phyloP scores from a whole-genome alignment of 1,139 yeast species.

The Trichomonascaceae sp. region DNA sequence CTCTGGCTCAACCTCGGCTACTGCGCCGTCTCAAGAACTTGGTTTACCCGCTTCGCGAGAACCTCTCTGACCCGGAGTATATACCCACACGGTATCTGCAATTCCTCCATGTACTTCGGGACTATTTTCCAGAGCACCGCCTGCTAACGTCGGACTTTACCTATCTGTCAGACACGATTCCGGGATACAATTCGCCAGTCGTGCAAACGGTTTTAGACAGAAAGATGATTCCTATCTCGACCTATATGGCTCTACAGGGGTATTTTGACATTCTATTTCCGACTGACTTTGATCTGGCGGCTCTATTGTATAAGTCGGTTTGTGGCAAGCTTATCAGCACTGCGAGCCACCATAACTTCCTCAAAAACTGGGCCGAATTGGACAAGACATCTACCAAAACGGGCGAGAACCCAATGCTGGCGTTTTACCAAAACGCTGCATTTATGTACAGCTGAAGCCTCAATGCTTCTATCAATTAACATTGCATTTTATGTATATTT shows the following conservation, averaged over 20 bases:
- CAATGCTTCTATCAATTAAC: no score
- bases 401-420: constrained; percentile 84
- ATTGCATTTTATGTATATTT: no score
- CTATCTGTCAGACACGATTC: constrained; percentile 43
- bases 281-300: constrained; percentile 56
- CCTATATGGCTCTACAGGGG: constrained; percentile 76
- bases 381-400: constrained; percentile 55
- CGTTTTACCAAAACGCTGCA: constrained; percentile 65
- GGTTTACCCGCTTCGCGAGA: constrained; percentile 49
- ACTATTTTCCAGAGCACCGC: constrained; percentile 64
- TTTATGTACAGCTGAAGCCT: constrained; percentile 48
- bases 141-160: constrained; percentile 65
- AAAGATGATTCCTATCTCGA: constrained; percentile 53
- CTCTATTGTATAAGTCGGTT: constrained; percentile 49
- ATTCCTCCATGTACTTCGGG: constrained; percentile 49
- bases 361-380: constrained; percentile 59
- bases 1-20: constrained; percentile 24
- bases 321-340: constrained; percentile 49
- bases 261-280: constrained; percentile 81
- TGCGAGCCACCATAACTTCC: constrained; percentile 49
- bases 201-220: constrained; percentile 68
- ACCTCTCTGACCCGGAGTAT: constrained; percentile 62
- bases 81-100: constrained; percentile 66
- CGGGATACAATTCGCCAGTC: constrained; percentile 67
- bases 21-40: constrained; percentile 26